Percentiles rank a stretch among this genome's conserved stretches.
Conservation (phyloP, 140 eudicot species). For the Flaveria floridana region DNA sequence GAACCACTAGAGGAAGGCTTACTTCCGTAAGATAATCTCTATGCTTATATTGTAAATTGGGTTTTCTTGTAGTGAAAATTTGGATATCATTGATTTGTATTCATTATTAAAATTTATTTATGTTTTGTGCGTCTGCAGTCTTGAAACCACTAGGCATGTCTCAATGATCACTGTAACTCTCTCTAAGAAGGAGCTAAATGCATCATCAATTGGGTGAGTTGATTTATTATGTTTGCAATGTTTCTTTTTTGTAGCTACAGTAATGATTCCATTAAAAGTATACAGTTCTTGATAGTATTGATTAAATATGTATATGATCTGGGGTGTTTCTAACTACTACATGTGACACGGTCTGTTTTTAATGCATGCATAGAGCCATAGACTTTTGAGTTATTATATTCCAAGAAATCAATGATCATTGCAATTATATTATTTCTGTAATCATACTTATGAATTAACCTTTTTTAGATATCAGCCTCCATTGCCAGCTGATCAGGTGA, state of each 20-base stretch:
- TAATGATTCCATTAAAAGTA: background rate
- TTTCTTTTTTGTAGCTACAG: background rate
- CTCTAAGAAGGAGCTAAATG: conserved; percentile 59
- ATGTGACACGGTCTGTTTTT: background rate
- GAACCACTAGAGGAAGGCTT: conserved; percentile 97
- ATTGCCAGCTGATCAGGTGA: conserved; percentile 86
- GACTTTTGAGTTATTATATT: background rate
- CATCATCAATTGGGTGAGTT: conserved; percentile 69
- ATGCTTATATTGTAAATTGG: background rate
- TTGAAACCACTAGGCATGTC: conserved; percentile 89
- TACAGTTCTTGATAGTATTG: background rate
- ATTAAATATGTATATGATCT: background rate
- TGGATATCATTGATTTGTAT: background rate
- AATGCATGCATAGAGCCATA: background rate
- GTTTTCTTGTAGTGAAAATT: background rate
- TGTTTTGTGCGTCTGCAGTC: conserved; percentile 43
- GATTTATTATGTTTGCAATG: conserved; percentile 3
- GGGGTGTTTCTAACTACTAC: background rate
- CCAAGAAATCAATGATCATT: background rate
- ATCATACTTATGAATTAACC: background rate
- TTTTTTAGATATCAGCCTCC: conserved; percentile 77
- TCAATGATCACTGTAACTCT: conserved; percentile 81
- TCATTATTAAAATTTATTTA: background rate
- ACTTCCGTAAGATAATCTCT: conserved; percentile 65
- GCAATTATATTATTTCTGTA: background rate